Evolutionary conservation across 2,329 filamentous ascomycete species (phyloP).

Genomic region (Ilyonectria destructans): DNA sequence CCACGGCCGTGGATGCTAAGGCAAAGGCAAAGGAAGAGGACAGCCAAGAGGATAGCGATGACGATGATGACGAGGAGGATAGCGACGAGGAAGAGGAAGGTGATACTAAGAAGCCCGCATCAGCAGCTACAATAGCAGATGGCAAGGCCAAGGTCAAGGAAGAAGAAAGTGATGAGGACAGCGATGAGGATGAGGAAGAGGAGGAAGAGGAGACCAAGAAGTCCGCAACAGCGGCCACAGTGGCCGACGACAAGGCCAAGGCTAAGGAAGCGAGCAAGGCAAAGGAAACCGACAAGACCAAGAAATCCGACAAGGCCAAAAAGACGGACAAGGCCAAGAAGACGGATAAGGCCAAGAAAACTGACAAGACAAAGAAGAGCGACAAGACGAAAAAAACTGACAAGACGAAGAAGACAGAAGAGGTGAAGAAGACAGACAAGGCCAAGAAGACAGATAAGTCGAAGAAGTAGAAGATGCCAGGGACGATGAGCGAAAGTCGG

Average conservation of each 20-base stretch:
- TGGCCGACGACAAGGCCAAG: constrained; percentile 18
- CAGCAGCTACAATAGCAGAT: constrained; percentile 5
- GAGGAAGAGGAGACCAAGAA: constrained; percentile 39
- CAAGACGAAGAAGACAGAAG: constrained; percentile 36
- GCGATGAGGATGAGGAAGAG: constrained; percentile 20
- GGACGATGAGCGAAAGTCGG: constrained; percentile 12
- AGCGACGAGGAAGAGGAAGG: constrained; percentile 35
- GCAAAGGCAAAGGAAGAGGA: constrained; percentile 34
- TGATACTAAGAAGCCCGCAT: constrained; percentile 29
- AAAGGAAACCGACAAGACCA: constrained; percentile 13
- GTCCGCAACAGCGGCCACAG: constrained; percentile 16
- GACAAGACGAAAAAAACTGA: constrained; percentile 2
- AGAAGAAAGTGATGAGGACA: constrained; percentile 5
- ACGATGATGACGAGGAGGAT: constrained; percentile 33
- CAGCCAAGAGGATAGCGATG: constrained; percentile 24
- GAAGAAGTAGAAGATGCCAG: constrained; percentile 30
- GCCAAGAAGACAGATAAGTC: constrained; percentile 36
- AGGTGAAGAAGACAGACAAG: constrained; percentile 34
- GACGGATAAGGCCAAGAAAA: constrained; percentile 21
- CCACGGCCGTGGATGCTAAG: constrained; percentile 29
- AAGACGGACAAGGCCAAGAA: constrained; percentile 10
- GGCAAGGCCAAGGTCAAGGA: constrained; percentile 14
- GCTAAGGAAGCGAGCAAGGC: background rate
- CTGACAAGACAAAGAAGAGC: background rate
- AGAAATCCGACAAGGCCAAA: constrained; percentile 5